phyloP scores from a whole-genome alignment of 2,329 filamentous ascomycete genomes.

The Pseudogymnoascus sp. region DNA sequence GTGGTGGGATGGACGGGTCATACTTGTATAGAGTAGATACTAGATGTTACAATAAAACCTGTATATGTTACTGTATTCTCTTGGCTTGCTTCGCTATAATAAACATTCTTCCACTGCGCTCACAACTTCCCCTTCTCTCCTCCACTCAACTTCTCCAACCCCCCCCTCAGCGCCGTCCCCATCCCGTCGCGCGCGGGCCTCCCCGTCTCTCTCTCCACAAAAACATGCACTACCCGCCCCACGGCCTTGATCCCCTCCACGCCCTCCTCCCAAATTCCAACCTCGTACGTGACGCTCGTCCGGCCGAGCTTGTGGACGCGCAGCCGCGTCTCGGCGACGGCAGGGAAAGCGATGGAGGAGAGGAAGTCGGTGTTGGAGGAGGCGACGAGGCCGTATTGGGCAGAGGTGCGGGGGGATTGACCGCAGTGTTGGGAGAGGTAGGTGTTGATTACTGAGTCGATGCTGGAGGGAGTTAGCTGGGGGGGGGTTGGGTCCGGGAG shows the following conservation, averaged over 20 bases:
- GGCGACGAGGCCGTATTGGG: constrained; percentile 74
- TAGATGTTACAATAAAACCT: neutral
- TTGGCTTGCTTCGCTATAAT: neutral
- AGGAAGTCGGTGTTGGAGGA: constrained; percentile 83
- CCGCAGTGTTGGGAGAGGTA: constrained; percentile 75
- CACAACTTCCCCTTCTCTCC: constrained; percentile 9
- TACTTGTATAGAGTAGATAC: constrained; percentile 7
- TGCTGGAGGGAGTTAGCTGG: constrained; percentile 37
- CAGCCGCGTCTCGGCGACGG: constrained; percentile 70
- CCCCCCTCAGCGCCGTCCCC: constrained; percentile 46
- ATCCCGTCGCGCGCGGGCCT: constrained; percentile 60
- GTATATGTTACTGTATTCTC: neutral
- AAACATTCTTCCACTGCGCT: neutral
- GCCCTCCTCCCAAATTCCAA: constrained; percentile 73
- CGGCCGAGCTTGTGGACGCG: constrained; percentile 76
- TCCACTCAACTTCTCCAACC: constrained; percentile 48
- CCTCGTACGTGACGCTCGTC: constrained; percentile 83
- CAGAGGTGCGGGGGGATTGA: constrained; percentile 59
- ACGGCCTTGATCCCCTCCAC: constrained; percentile 70
- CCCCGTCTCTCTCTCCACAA: constrained; percentile 66
- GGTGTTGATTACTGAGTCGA: constrained; percentile 83
- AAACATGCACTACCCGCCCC: constrained; percentile 79
- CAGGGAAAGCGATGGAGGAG: constrained; percentile 70
- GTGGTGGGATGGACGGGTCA: neutral
- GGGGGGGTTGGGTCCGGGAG: constrained; percentile 8